Conservation (phyloP, 2,329 filamentous ascomycete genomes). For the Incumbomyces delicatus region DNA sequence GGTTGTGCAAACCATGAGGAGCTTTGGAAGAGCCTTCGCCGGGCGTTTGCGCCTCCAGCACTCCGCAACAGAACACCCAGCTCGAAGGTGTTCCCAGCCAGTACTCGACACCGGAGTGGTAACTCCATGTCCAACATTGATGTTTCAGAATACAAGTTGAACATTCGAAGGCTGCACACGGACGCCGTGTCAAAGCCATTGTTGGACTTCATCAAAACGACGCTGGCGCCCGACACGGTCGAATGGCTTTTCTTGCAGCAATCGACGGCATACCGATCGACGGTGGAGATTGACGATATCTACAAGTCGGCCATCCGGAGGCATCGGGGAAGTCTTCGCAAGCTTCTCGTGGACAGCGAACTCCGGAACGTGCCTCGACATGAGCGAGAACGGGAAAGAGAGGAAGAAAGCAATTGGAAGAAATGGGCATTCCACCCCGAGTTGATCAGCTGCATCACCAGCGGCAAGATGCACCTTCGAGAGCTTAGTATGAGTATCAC, state of each 20-base stretch:
- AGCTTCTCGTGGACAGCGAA: constrained; percentile 64
- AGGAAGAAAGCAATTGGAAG: constrained; percentile 41
- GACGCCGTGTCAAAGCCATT: constrained; percentile 60
- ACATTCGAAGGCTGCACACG: constrained; percentile 64
- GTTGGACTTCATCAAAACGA: constrained; percentile 66
- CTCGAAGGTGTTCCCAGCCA: constrained; percentile 12
- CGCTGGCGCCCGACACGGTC: constrained; percentile 67
- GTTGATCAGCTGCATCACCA: constrained; percentile 62
- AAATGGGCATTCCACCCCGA: constrained; percentile 64
- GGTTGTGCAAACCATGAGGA: constrained; percentile 63
- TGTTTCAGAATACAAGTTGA: constrained; percentile 48
- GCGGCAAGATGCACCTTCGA: constrained; percentile 62
- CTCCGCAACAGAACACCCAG: constrained; percentile 13
- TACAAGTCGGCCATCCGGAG: constrained; percentile 59
- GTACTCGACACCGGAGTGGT: constrained; percentile 13
- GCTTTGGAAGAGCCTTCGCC: constrained; percentile 63
- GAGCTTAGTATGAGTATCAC: constrained; percentile 65
- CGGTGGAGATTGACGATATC: constrained; percentile 59
- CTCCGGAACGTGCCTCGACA: constrained; percentile 33
- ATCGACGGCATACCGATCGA: constrained; percentile 43
- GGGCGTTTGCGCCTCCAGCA: constrained; percentile 45
- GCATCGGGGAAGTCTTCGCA: constrained; percentile 62
- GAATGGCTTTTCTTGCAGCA: constrained; percentile 72
- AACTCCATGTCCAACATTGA: constrained; percentile 29
- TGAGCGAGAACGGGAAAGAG: constrained; percentile 23